Evolutionary conservation across 805 yeast species (phyloP).

Genomic region (Dipodascopsis uninucleata): DNA sequence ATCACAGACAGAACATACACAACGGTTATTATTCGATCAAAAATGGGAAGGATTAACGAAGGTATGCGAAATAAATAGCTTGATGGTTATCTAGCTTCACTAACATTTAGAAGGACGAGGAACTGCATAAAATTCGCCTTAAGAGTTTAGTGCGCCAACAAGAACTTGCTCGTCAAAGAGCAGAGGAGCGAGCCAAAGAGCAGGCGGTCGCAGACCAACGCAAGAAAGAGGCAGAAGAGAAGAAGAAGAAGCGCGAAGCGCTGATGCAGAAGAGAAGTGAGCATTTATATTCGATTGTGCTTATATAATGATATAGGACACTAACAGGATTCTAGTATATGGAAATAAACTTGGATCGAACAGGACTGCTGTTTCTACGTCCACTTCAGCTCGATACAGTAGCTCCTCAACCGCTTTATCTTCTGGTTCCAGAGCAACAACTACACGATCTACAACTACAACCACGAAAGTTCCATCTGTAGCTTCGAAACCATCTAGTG

Average conservation of each 20-base stretch:
- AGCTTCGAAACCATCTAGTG: not conserved
- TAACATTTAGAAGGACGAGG: conserved; percentile 22
- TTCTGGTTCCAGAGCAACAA: not conserved
- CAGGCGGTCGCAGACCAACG: conserved; percentile 4
- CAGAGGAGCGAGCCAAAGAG: conserved; percentile 18
- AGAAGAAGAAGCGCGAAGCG: conserved; percentile 34
- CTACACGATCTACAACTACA: conserved; percentile 1
- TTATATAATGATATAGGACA: not conserved
- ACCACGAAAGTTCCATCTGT: not conserved
- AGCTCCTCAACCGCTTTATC: not conserved
- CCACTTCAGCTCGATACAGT: not conserved
- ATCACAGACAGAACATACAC: conserved; percentile 36
- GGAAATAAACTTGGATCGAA: conserved; percentile 16
- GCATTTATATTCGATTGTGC: not conserved
- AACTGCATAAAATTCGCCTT: conserved; percentile 26
- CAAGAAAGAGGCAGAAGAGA: conserved; percentile 15
- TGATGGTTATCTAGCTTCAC: no score
- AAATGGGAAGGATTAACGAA: conserved; percentile 35
- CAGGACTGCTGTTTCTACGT: not conserved
- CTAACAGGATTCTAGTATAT: conserved; percentile 13
- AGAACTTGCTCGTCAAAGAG: conserved; percentile 12
- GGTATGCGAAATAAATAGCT: conserved; percentile 13
- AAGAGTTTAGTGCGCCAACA: conserved; percentile 11
- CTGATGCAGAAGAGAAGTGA: conserved; percentile 21
- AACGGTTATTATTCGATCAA: conserved; percentile 28